A percentile compares a stretch with the other conserved stretches of the same genome.
These are phyloP conservation scores for Blastobotrys raffinosifermentans DNA, from an alignment of 1,139 yeast genomes.

Conservation along the genomic window DNA sequence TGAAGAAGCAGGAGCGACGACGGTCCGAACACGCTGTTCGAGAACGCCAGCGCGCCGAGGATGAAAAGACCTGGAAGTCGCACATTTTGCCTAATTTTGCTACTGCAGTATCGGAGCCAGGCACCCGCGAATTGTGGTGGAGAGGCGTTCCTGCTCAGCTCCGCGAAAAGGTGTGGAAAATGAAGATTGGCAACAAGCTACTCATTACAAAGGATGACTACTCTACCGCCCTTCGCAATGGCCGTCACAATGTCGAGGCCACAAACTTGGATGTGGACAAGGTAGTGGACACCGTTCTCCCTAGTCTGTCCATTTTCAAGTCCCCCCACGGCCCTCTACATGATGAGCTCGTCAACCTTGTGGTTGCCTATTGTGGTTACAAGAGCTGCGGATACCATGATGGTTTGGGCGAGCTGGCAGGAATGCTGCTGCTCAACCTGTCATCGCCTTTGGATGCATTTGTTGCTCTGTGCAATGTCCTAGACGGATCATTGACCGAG, in stretches of 20 bases:
- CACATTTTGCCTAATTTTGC: conserved; percentile 38
- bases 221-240: conserved; percentile 18
- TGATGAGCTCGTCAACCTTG: conserved; percentile 30
- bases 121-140: conserved; percentile 58
- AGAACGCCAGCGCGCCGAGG: conserved; percentile 28
- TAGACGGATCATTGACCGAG: conserved; percentile 31
- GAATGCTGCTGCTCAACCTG: conserved; percentile 39
- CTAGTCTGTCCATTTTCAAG: conserved; percentile 43
- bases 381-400: conserved; percentile 27
- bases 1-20: conserved; percentile 29
- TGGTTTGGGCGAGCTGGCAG: conserved; percentile 33
- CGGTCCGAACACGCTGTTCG: conserved; percentile 18
- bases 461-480: conserved; percentile 41
- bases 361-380: conserved; percentile 32
- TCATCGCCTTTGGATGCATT: conserved; percentile 38
- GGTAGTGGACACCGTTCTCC: conserved; percentile 37
- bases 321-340: conserved; percentile 33
- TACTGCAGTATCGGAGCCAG: conserved; percentile 34
- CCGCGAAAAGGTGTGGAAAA: conserved; percentile 50
- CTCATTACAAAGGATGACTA: conserved; percentile 19
- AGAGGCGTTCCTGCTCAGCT: conserved; percentile 52
- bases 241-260: conserved; percentile 14
- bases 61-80: conserved; percentile 41
- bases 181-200: conserved; percentile 39
- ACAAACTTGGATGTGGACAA: conserved; percentile 18